A percentile compares a stretch with the other conserved stretches of the same genome.
These are phyloP conservation scores for Alternaria panax DNA, from an alignment of 2,329 filamentous ascomycete genomes.

Conservation along the genomic window DNA sequence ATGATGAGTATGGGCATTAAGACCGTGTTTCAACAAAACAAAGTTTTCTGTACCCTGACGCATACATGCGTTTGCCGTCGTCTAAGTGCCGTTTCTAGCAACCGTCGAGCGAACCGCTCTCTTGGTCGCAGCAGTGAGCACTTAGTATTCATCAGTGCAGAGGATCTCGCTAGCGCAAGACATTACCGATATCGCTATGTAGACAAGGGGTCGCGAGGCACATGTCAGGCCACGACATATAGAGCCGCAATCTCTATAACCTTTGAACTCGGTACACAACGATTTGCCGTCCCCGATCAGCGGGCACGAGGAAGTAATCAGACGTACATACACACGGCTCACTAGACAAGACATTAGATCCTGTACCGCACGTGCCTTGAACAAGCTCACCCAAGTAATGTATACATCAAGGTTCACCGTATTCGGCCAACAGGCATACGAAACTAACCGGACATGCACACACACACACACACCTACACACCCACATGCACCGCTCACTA, in stretches of 20 bases:
- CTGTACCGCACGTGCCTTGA: too few relatives aligned
- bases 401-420: too few relatives aligned
- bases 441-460: too few relatives aligned
- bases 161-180: constrained; percentile 1
- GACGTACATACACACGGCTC: neutral
- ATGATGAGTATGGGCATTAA: constrained; percentile 9
- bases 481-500: too few relatives aligned
- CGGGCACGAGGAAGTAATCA: neutral
- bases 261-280: neutral
- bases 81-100: neutral
- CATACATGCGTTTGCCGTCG: constrained; percentile 3
- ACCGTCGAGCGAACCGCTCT: neutral
- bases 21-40: neutral
- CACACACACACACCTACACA: too few relatives aligned
- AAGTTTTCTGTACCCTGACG: constrained; percentile 8
- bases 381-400: too few relatives aligned
- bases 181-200: constrained; percentile 7
- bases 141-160: neutral
- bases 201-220: constrained; percentile 1
- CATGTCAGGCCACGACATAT: constrained; percentile 7
- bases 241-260: constrained; percentile 17
- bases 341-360: too few relatives aligned
- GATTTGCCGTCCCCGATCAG: neutral
- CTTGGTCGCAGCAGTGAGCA: neutral
- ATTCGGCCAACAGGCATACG: too few relatives aligned